Conservation (phyloP, 345 rosid species). For the Hirschfeldia incana region DNA sequence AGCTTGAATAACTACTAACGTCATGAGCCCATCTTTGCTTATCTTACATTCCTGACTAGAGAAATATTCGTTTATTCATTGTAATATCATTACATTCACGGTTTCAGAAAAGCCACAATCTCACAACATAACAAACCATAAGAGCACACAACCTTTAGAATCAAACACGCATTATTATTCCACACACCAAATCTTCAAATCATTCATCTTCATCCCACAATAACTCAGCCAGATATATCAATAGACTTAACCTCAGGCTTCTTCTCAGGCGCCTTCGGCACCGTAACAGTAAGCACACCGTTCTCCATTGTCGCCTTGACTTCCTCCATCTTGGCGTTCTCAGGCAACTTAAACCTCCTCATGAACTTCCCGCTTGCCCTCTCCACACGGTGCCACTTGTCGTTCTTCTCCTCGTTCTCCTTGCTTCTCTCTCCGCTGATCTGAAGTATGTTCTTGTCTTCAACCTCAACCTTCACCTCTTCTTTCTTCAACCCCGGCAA, state of each 20-base stretch:
- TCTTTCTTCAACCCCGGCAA: slow-evolving; percentile 44
- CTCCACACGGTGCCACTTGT: slow-evolving; percentile 40
- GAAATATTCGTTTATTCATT: not conserved
- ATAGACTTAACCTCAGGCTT: slow-evolving; percentile 47
- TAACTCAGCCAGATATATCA: slow-evolving; percentile 47
- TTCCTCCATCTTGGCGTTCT: slow-evolving; percentile 41
- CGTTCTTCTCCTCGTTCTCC: slow-evolving; percentile 43
- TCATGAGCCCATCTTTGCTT: not conserved
- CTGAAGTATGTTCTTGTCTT: slow-evolving; percentile 39
- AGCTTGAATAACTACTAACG: not conserved
- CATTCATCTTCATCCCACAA: not conserved
- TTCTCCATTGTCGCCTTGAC: slow-evolving; percentile 58
- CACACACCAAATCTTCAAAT: not conserved
- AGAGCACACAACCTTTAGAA: not conserved
- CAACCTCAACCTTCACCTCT: slow-evolving; percentile 48
- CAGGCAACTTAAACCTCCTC: slow-evolving; percentile 43
- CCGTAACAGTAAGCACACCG: slow-evolving; percentile 50
- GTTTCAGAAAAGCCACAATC: not conserved
- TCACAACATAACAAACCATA: slow-evolving; percentile 9
- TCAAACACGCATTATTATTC: not conserved
- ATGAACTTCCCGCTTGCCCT: slow-evolving; percentile 38
- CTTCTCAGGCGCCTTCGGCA: slow-evolving; percentile 45
- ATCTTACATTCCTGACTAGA: not conserved
- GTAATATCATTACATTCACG: not conserved
- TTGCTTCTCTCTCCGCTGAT: slow-evolving; percentile 45